phyloP scores from a whole-genome alignment of 345 rosid genomes.

The Viola odorata region DNA sequence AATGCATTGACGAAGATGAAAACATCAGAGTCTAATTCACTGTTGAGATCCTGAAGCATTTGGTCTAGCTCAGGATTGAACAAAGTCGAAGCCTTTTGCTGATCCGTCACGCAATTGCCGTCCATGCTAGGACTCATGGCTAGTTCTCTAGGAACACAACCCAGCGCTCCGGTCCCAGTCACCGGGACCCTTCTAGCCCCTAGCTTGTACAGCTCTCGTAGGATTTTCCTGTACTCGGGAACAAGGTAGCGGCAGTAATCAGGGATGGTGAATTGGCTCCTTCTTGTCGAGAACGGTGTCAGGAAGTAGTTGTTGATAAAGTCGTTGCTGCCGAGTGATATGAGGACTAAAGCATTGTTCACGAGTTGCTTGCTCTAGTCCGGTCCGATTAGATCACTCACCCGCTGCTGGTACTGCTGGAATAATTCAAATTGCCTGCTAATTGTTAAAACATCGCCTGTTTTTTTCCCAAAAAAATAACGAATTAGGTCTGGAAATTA shows the following conservation, averaged over 20 bases:
- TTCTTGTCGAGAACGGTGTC: background rate
- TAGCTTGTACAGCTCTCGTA: background rate
- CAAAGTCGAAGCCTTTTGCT: background rate
- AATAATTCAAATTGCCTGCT: background rate
- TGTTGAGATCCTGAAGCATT: constrained; percentile 2
- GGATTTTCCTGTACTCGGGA: background rate
- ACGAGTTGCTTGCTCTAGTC: background rate
- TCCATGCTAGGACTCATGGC: background rate
- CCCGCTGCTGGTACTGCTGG: background rate
- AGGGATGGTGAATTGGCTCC: constrained; percentile 3
- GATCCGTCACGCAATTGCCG: background rate
- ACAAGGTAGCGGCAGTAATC: background rate
- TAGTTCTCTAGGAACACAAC: constrained; percentile 12
- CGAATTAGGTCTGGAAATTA: background rate
- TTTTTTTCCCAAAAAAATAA: background rate
- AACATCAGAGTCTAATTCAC: constrained; percentile 1
- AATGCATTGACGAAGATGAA: background rate
- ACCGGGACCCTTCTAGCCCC: constrained; percentile 9
- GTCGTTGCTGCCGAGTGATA: constrained; percentile 3
- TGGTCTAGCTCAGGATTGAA: constrained; percentile 1
- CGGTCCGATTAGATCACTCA: background rate
- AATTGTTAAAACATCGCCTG: background rate
- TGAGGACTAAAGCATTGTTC: background rate
- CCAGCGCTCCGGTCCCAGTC: constrained; percentile 13
- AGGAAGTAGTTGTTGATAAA: constrained; percentile 3